Conservation (phyloP, 1,284 basidiomycete genomes). For the Sanguinoderma infundibulare region DNA sequence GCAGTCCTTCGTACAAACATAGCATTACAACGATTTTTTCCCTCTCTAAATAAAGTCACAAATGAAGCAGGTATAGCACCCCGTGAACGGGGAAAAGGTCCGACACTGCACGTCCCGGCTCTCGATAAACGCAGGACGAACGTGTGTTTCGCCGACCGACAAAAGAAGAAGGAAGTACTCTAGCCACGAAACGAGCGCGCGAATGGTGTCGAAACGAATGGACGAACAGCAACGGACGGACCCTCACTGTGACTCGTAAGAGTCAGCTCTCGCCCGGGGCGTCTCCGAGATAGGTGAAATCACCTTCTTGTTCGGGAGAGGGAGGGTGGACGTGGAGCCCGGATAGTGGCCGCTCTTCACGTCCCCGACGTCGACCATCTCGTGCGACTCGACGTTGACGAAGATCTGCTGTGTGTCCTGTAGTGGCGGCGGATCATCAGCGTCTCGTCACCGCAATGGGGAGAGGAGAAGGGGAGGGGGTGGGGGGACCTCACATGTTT, state of each 20-base stretch:
- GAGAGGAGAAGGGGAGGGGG: neutral
- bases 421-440: neutral
- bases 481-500: neutral
- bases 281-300: neutral
- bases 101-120: too few species aligned
- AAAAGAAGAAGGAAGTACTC: too few species aligned
- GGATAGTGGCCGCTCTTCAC: neutral
- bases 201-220: too few species aligned
- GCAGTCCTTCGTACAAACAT: too few species aligned
- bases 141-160: too few species aligned
- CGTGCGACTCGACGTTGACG: slow-evolving; percentile 36
- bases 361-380: slow-evolving; percentile 30
- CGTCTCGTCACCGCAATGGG: neutral
- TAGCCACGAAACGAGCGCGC: too few species aligned
- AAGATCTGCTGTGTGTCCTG: slow-evolving; percentile 33
- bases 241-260: neutral
- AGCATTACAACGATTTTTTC: too few species aligned
- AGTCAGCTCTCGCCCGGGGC: neutral
- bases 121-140: too few species aligned
- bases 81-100: too few species aligned
- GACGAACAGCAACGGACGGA: too few species aligned
- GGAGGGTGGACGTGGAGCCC: neutral
- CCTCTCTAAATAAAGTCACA: too few species aligned
- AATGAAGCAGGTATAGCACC: too few species aligned
- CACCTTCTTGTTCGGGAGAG: slow-evolving; percentile 7